Base-by-base conservation (phyloP, 2,329 filamentous ascomycete genomes). In the Colletotrichum incanum region DNA sequence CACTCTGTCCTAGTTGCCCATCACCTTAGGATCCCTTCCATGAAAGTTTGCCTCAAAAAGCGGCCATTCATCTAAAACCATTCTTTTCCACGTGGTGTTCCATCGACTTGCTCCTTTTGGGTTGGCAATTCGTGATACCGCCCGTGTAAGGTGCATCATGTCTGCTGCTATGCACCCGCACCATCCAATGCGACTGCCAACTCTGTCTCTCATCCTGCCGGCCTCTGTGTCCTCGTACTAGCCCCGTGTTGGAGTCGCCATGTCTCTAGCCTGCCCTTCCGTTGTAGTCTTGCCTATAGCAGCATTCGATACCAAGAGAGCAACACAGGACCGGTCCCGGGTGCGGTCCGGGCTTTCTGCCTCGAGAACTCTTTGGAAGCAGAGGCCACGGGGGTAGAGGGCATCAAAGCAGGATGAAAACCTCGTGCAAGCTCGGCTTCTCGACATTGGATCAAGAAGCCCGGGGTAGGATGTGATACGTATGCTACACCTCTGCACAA, bases 41-140 rank as follows among this genome's bases (percentile, higher is more conserved):
- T 45, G 31, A 12, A 23, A n/a, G 20, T 37, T 63, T 58, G 54
- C 16, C n/a, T 58, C 31, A 2, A 20, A 43, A 31, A 41, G 39
- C 20, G 12, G 2, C 12, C 16, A 23, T 16, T 18, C 6, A 23
- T 14, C 16, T 9, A 9, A 49, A n/a, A 16, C 26, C 31, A 20
- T 52, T 62, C 28, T 31, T 31, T 31, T 31, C 64, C 62, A 23
- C 43, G 34, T 39, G 2, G 49, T 49, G 14, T 67, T 67, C 64
- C 50, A 56, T 50, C 23, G 56, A 43, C 39, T 45, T 62, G 20
- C 68, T 26, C 11, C 26, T 7, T 62, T 52, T 58, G 56, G 58
- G 68, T 11, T 45, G 23, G 39, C 20, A 34, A 39, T 23, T n/a
- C 54, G 26, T 52, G 45, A 54, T 47, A 34, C 26, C 14, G 45